Percentiles rank a stretch among this genome's conserved stretches.
These are phyloP conservation scores for Entomortierella chlamydospora DNA, from an alignment of 192 early-diverging fungal species.

Conservation along the genomic window DNA sequence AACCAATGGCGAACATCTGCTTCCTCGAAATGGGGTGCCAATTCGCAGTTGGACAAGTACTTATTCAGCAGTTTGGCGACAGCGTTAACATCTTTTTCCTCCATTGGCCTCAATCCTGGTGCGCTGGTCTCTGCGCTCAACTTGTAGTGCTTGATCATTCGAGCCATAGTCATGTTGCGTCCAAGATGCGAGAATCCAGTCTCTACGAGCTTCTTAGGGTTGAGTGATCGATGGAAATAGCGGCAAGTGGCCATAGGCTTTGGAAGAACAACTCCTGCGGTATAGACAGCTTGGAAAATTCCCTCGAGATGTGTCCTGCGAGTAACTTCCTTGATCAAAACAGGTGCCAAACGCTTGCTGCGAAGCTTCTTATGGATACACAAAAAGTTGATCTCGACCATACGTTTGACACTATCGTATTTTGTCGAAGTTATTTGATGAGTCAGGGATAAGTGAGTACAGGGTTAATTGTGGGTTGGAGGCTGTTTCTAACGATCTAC, in stretches of 20 bases:
- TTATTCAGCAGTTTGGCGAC: slow-evolving; percentile 82
- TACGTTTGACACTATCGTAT: slow-evolving; percentile 62
- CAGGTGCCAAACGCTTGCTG: slow-evolving; percentile 92
- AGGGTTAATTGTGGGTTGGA: no score
- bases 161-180: slow-evolving; percentile 76
- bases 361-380: slow-evolving; percentile 97
- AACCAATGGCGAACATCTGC: slow-evolving; percentile 95
- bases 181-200: slow-evolving; percentile 89
- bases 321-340: slow-evolving; percentile 98
- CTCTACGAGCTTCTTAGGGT: slow-evolving; percentile 95
- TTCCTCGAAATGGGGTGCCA: slow-evolving; percentile 83
- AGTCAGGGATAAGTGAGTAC: no score
- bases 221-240: slow-evolving; percentile 95
- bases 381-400: slow-evolving; percentile 99
- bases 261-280: slow-evolving; percentile 91
- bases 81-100: slow-evolving; percentile 75
- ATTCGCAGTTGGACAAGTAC: slow-evolving; percentile 73
- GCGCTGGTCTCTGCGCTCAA: slow-evolving; percentile 68
- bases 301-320: slow-evolving; percentile 90
- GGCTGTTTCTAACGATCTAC: no score
- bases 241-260: slow-evolving; percentile 81
- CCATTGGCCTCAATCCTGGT: slow-evolving; percentile 85
- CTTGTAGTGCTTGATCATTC: slow-evolving; percentile 78
- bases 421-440: no score
- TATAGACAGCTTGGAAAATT: slow-evolving; percentile 99